Percentiles rank a stretch among this genome's conserved stretches.
Evolutionary conservation across 1,284 basidiomycete species (phyloP).

Genomic region (Ceratobasidium sp.): DNA sequence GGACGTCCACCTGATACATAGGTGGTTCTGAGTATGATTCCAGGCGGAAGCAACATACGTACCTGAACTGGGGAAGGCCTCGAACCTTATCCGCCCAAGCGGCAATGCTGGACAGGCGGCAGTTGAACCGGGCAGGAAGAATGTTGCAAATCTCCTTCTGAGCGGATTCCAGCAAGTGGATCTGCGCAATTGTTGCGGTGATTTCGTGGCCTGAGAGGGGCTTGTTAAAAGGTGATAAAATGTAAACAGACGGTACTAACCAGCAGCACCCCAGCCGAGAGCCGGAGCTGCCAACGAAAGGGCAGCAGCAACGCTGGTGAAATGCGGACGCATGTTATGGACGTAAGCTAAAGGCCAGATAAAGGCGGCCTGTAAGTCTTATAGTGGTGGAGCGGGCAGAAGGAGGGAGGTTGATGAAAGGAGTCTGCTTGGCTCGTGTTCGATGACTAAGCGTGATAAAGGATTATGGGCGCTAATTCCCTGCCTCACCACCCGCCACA

Average conservation of each 20-base stretch:
- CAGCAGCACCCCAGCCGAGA: constrained; percentile 63
- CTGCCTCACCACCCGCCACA: too few relatives aligned
- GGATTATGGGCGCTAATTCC: too few relatives aligned
- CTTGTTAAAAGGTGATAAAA: background rate
- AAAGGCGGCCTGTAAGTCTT: background rate
- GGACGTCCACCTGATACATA: constrained; percentile 65
- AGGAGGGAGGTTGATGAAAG: constrained; percentile 31
- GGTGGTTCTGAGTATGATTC: background rate
- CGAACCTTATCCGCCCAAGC: constrained; percentile 87
- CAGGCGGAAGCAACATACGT: too few relatives aligned
- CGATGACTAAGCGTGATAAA: constrained; percentile 20
- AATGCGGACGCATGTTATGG: constrained; percentile 5
- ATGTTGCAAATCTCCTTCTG: constrained; percentile 75
- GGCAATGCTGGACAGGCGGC: constrained; percentile 83
- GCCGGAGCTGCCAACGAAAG: constrained; percentile 46
- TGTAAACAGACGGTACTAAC: constrained; percentile 53
- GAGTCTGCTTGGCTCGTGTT: constrained; percentile 1
- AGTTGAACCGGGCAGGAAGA: constrained; percentile 71
- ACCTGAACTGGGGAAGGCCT: constrained; percentile 62
- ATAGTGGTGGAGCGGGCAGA: background rate
- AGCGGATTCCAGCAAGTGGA: constrained; percentile 83
- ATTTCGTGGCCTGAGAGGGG: constrained; percentile 80
- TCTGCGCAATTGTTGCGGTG: constrained; percentile 92
- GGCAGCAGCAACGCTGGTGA: background rate
- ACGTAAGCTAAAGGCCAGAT: background rate